Evolutionary conservation across 169 alveolate species (phyloP).

Genomic region (Cryptosporidium baileyi): DNA sequence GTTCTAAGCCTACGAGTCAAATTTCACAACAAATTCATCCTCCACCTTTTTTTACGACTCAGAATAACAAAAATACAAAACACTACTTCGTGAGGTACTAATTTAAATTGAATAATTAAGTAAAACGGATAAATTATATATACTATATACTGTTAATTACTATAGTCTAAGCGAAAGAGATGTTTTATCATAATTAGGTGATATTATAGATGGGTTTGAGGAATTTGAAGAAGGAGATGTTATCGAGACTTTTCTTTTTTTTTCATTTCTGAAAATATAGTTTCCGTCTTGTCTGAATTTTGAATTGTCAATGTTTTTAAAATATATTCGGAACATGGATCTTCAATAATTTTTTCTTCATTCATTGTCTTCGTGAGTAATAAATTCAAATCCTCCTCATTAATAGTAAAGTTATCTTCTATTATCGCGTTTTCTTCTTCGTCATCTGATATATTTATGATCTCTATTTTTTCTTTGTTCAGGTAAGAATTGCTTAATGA

Average conservation of each 20-base stretch:
- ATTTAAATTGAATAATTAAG: background rate
- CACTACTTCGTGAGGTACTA: constrained; percentile 18
- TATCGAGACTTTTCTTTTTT: constrained; percentile 20
- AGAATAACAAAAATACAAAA: background rate
- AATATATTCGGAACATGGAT: background rate
- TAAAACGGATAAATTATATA: background rate
- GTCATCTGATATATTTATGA: constrained; percentile 48
- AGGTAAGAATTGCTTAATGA: background rate
- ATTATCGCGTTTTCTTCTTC: background rate
- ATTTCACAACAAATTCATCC: background rate
- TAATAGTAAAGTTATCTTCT: background rate
- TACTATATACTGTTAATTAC: too few relatives aligned
- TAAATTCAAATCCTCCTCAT: constrained; percentile 8
- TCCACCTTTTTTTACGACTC: constrained; percentile 32
- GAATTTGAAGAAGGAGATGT: background rate
- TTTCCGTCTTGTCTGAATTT: background rate
- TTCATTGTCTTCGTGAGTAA: background rate
- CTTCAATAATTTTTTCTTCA: background rate
- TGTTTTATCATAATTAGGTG: constrained; percentile 27
- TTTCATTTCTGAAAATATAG: background rate
- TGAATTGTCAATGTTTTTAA: background rate
- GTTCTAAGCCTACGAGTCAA: too few relatives aligned
- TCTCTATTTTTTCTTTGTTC: background rate
- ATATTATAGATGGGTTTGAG: background rate
- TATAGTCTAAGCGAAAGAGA: constrained; percentile 52